Base-by-base conservation (phyloP, 2,329 filamentous ascomycete genomes). In the Trichoderma atroviride region DNA sequence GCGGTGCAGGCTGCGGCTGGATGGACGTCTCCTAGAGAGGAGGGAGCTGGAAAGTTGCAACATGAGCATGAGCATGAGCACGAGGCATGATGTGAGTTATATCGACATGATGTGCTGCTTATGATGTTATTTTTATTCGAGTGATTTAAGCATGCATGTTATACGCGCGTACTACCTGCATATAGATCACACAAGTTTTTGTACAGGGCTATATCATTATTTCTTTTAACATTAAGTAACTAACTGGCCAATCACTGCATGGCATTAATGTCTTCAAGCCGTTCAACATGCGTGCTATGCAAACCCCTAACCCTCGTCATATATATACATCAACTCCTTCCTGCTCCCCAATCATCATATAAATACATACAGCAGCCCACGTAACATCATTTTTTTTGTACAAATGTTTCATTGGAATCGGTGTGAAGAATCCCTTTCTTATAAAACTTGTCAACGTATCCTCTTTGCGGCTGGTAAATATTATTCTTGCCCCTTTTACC, bases 1-100 rank as follows among this genome's bases (percentile, higher is more conserved):
- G 55, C 81, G 2, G 67, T 86, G 40, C 86, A 88, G 77, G 83
- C 83, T 1, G 79, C 79, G 9, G 85, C 85, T 10, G 86, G 86
- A 2, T 86, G 85, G 84, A 79, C 76, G n/a, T 81, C 78, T 1
- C 82, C 83, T 69, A 29, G 78, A 65, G 74, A 74, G 37, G 78
- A 80, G 37, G 29, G 11, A 13, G 31, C 22, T 2, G n/a, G 59
- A 76, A 76, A 14, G 72, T 76, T n/a, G 19, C 59, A n/a, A 9
- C 77, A 73, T 16, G 79, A 35, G 33, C 77, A 73, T 4, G 33
- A 81, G 66, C 76, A 50, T 9, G 53, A 52, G 10, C 59, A 50
- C n/a, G 47, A 50, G 4, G 47, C 47, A 14, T 67, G 13, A 66
- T 24, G 16, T 35, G 10, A 4, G 7, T 27, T 40, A 9, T 24